Evolutionary conservation across 2,329 filamentous ascomycete genomes (phyloP).

Genomic region (Xylariaceae sp.): DNA sequence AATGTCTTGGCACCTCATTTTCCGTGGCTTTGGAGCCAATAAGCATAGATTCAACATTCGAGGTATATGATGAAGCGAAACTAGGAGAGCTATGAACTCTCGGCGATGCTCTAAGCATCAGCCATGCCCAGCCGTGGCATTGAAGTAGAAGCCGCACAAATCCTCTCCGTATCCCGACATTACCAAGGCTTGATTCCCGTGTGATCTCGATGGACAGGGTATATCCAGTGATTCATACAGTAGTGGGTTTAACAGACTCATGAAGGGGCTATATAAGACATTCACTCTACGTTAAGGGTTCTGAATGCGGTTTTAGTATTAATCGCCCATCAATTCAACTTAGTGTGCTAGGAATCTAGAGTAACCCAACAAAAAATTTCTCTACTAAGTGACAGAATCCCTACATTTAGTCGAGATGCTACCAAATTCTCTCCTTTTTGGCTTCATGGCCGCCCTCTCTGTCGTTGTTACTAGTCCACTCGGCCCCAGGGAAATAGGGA

Average conservation of each 20-base stretch:
- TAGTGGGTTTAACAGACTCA: too few species aligned
- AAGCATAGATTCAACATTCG: constrained; percentile 14
- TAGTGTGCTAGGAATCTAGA: too few species aligned
- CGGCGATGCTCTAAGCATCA: constrained; percentile 18
- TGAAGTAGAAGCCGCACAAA: constrained; percentile 7
- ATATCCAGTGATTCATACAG: not conserved
- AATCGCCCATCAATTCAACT: too few species aligned
- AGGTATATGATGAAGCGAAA: constrained; percentile 23
- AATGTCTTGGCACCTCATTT: constrained; percentile 19
- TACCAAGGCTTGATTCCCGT: constrained; percentile 5
- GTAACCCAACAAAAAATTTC: not conserved
- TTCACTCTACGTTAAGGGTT: too few species aligned
- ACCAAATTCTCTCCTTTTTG: not conserved
- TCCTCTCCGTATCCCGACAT: constrained; percentile 2
- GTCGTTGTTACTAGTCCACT: not conserved
- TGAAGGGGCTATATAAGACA: too few species aligned
- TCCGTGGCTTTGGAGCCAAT: constrained; percentile 12
- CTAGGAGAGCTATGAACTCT: constrained; percentile 11
- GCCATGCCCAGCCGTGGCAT: constrained; percentile 5
- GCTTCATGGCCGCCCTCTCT: not conserved
- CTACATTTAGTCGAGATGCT: not conserved
- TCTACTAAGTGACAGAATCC: not conserved
- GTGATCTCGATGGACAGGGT: constrained; percentile 9
- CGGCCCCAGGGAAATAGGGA: not conserved
- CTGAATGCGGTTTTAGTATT: too few species aligned